Base-by-base conservation (phyloP, 108 stramenopile species). In the Cyclotella sp. region DNA sequence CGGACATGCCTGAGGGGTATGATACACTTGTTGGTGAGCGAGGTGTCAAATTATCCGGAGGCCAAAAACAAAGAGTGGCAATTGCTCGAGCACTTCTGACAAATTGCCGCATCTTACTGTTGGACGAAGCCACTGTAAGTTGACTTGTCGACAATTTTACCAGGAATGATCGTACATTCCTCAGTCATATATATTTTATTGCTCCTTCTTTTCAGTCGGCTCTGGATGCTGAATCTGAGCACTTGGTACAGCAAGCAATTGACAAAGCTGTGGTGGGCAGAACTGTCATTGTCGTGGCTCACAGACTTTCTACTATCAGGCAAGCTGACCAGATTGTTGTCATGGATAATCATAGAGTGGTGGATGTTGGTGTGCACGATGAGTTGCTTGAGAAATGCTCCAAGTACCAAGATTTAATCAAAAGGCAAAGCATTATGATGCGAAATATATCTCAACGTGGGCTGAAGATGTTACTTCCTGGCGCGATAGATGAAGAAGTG, bases 61-160 rank as follows among this genome's bases (percentile, higher is more conserved):
- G 98, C 0, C 95, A 98, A 64, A 92, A 89, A 70, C 90, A 88
- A 59, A 85, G 98, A 57, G 95, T 98, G 1, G 94, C 97, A 27
- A 92, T 97, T 68, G 98, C 98, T 9, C 84, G 98, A 11, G 94
- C 92, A 57, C 69, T 53, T 40, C 39, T 89, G 57, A 72, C 73
- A 18, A 83, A 89, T 63, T 88, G 89, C 7, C 51, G 77, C 19
- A 87, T 96, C 19, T 68, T 97, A 22, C 69, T 97, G 4, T 76
- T 97, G 4, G 95, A 97, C 78, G 96, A 97, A 71, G 92, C 89
- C 26, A 90, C 91, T 19, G 47, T 49, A 49, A 49, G 47, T 49
- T 34, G 34, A 34, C 34, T 34, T 6, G 34, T 5, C 4, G 6
- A 34, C 34, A 34, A 34, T 34, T 6, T 34, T 34, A 34, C 6